phyloP scores from a whole-genome alignment of 139 green algal genomes.

The Coelastrella sp. region DNA sequence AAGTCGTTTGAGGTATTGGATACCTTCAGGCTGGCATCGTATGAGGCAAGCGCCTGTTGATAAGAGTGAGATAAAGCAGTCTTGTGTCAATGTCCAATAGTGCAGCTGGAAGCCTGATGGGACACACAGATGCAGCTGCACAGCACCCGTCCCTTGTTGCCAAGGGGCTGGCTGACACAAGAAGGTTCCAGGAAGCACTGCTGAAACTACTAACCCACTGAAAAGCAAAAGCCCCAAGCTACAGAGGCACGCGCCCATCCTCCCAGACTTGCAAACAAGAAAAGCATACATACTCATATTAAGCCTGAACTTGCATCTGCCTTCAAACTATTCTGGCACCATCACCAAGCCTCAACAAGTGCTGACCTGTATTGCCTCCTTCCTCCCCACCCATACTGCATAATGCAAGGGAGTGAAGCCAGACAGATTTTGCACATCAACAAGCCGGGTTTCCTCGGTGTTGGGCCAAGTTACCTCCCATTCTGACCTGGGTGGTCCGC shows the following conservation, averaged over 20 bases:
- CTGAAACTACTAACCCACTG: no score
- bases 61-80: background rate
- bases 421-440: constrained; percentile 49
- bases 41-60: constrained; percentile 50
- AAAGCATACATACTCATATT: no score
- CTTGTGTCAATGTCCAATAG: background rate
- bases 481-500: background rate
- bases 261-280: no score
- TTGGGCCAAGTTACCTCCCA: constrained; percentile 34
- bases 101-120: background rate
- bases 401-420: constrained; percentile 59
- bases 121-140: background rate
- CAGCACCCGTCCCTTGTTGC: no score
- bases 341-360: no score
- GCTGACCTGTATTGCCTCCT: constrained; percentile 41
- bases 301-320: no score
- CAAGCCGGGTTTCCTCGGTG: constrained; percentile 37
- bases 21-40: constrained; percentile 45
- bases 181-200: no score
- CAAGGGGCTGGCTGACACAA: no score
- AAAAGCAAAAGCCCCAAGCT: no score
- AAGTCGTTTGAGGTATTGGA: constrained; percentile 47
- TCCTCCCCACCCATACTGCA: constrained; percentile 52
- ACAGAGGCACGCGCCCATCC: no score
- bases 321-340: no score